These are phyloP conservation scores for Medicago lupulina DNA, from an alignment of 306 rosid species.

Conservation along the genomic window DNA sequence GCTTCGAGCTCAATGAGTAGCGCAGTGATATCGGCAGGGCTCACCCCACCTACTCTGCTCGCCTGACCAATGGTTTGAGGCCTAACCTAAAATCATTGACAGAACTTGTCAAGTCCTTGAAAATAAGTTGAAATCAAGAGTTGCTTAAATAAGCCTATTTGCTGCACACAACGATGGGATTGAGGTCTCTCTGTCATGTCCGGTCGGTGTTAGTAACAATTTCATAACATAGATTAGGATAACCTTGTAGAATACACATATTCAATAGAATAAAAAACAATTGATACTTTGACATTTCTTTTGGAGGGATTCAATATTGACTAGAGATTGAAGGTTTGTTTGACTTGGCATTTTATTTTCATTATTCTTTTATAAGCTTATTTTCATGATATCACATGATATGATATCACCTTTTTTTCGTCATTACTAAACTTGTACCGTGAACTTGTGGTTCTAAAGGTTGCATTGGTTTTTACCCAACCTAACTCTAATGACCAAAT, in stretches of 20 bases:
- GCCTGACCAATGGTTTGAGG: conserved; percentile 90
- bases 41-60: conserved; percentile 97
- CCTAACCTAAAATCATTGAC: conserved; percentile 51
- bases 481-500: conserved; percentile 17
- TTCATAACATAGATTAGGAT: conserved; percentile 8
- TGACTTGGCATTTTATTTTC: conserved; percentile 2
- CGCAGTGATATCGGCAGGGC: conserved; percentile 94
- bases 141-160: not conserved
- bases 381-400: not conserved
- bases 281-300: not conserved
- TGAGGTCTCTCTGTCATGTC: conserved; percentile 1
- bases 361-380: not conserved
- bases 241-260: not conserved
- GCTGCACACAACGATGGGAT: not conserved
- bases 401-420: too few relatives aligned
- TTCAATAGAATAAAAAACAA: conserved; percentile 13
- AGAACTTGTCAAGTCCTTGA: conserved; percentile 5
- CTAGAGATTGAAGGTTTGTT: conserved; percentile 2
- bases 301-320: not conserved
- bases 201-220: not conserved
- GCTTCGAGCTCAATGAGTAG: conserved; percentile 86
- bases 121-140: conserved; percentile 13
- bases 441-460: conserved; percentile 24
- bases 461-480: conserved; percentile 26
- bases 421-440: conserved; percentile 10